Percentiles rank a stretch among this genome's conserved stretches.
Conservation (phyloP, 768 basidiomycete species). For the Mycena vitilis region DNA sequence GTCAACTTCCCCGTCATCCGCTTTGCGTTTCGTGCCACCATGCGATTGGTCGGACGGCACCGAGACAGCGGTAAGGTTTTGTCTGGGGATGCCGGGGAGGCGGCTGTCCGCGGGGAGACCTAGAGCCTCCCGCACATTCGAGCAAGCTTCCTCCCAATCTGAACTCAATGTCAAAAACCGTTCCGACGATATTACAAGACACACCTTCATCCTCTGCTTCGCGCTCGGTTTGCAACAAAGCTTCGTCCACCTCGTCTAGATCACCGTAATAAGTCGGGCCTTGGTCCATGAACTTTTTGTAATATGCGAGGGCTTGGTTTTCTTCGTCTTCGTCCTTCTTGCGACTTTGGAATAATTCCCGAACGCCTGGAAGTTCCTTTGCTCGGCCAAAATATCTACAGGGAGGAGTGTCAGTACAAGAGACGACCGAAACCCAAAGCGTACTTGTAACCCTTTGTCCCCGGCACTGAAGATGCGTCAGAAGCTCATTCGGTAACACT, state of each 20-base stretch:
- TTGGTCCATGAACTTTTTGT: conserved; percentile 91
- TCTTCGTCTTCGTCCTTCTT: conserved; percentile 92
- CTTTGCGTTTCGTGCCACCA: conserved; percentile 27
- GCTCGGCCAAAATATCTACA: conserved; percentile 95
- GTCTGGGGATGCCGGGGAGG: conserved; percentile 55
- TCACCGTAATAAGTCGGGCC: conserved; percentile 94
- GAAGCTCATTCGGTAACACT: too few relatives aligned
- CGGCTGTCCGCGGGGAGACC: conserved; percentile 62
- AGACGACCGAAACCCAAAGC: conserved; percentile 38
- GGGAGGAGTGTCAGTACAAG: background rate
- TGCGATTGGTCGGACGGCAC: background rate
- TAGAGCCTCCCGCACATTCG: conserved; percentile 64
- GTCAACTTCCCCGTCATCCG: conserved; percentile 56
- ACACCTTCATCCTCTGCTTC: conserved; percentile 80
- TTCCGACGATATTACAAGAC: conserved; percentile 35
- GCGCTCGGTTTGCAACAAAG: conserved; percentile 76
- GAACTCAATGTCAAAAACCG: conserved; percentile 14
- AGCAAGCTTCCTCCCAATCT: conserved; percentile 78
- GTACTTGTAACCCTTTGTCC: conserved; percentile 97
- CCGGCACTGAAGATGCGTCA: conserved; percentile 66
- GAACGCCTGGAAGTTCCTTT: conserved; percentile 94
- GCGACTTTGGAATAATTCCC: conserved; percentile 89
- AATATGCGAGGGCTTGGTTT: conserved; percentile 76
- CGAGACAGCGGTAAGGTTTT: conserved; percentile 44
- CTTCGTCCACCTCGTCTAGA: conserved; percentile 79